Evolutionary conservation across 371 early-diverging fungal species (phyloP), one percentile per base, ranked within the genome.

Genomic region (Mortierella sp.): DNA sequence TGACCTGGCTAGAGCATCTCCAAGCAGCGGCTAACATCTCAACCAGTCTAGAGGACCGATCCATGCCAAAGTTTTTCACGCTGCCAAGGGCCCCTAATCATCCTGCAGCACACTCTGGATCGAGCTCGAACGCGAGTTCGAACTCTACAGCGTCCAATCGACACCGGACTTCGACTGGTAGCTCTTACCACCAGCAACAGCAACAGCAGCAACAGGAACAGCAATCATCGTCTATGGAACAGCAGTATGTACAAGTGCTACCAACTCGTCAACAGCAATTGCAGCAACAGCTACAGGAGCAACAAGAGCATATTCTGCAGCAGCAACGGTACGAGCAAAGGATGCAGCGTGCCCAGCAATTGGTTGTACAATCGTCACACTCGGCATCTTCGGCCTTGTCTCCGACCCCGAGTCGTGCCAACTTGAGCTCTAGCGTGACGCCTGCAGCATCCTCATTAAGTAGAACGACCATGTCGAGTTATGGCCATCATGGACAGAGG

Each of bases 1-100:
- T 76, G 50, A 76, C 76, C 0, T 76, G 76, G 76, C 43, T 76
- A 4, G 76, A 76, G 48, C 76, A 76, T 28, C 31, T 76, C 41
- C 76, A 76, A 34, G 76, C 76, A 0, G 76, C 76, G 0, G 69
- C 62, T 24, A 76, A 76, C 28, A 76, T 76, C 39, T 64, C 76
- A 0, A 64, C 61, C 21, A 69, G 70, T 27, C 58, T 76, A 17
- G 76, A 76, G 44, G 76, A 76, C 5, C 46, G 76, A 6, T 51
- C 43, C 27, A 76, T 76, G 76, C 76, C 76, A 4, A 69, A 60
- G 55, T 76, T 76, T 39, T 50, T 57, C 43, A 76, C 76, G 8
- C 49, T 76, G 17, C 68, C 75, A 17, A 39, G 75, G 23, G 55
- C 68, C 6, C 64, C 49, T 30, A 50, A 44, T 14, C 52, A 41